A percentile compares a stretch with the other conserved stretches of the same genome.
phyloP scores from a whole-genome alignment of 1,284 basidiomycete genomes.

The Fistulina hepatica region DNA sequence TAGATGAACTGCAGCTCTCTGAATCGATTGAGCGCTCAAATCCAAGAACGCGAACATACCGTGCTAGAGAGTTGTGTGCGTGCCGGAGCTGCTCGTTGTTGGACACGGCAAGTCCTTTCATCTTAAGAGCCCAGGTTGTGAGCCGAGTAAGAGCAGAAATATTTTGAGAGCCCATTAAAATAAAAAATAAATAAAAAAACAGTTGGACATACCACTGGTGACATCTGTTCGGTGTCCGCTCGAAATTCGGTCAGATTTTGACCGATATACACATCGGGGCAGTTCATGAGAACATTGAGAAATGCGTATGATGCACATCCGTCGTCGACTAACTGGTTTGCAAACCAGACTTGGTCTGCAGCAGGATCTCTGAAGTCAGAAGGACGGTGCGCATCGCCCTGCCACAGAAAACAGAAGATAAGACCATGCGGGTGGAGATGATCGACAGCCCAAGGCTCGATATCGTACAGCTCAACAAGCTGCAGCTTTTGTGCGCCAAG shows the following conservation, averaged over 20 bases:
- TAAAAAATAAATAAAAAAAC: too few species aligned
- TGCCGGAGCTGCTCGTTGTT: constrained; percentile 39
- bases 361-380: constrained; percentile 41
- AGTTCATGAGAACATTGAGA: constrained; percentile 48
- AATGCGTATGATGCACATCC: constrained; percentile 53
- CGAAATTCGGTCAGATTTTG: constrained; percentile 33
- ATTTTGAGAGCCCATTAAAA: constrained; percentile 2
- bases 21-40: constrained; percentile 1
- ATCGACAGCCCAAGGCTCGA: constrained; percentile 50
- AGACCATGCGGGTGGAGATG: constrained; percentile 43
- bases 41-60: constrained; percentile 26
- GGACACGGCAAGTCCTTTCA: constrained; percentile 50
- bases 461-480: constrained; percentile 47
- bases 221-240: constrained; percentile 42
- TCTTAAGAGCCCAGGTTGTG: constrained; percentile 24
- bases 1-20: constrained; percentile 3
- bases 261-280: constrained; percentile 38
- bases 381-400: constrained; percentile 33
- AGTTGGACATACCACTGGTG: constrained; percentile 44
- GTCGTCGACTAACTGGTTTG: constrained; percentile 55
- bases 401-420: constrained; percentile 51
- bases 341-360: constrained; percentile 49
- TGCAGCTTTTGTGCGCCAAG: constrained; percentile 42
- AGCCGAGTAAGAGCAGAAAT: constrained; percentile 2
- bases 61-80: constrained; percentile 46